Evolutionary conservation across 2,329 filamentous ascomycete species (phyloP), one percentile per base, ranked within the genome.

Genomic region (Cytospora leucostoma): DNA sequence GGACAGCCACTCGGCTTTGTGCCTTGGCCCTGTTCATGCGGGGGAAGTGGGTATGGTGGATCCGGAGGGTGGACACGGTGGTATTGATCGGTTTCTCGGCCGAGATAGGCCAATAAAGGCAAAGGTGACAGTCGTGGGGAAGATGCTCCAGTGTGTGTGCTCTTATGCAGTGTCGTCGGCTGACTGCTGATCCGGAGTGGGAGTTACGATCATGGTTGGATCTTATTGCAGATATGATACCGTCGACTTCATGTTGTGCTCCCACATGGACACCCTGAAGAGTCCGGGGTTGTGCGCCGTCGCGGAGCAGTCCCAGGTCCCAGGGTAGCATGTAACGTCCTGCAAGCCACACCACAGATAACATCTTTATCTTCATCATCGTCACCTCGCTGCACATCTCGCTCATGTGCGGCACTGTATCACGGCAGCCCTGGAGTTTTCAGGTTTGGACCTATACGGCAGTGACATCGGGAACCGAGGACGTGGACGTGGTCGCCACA

Each of bases 291-390:
- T 21, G 15, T 27, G 34, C 17, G 19, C 11, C 37, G 21, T 17
- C 11, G 34, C 37, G 58, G 58, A 47, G 13, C 12, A 33, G 51
- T n/a, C n/a, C n/a, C n/a, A n/a, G n/a, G n/a, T n/a, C n/a, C n/a
- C n/a, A n/a, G n/a, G n/a, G n/a, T 27, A 40, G 56, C 56, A 61
- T 59, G 59, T 44, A 59, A 59, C 59, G 17, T 54, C 38, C 50
- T 59, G 63, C 59, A 62, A 62, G 63, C 63, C 63, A 65, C 59
- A 62, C 50, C 37, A 55, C 47, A 49, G 21, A 33, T 27, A 53
- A 34, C 44, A n/a, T 27, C 8, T 19, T 3, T 27, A 15, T 40
- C n/a, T 17, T 12, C 37, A 34, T 32, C 49, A 7, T 52, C 21
- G 19, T 32, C 51, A 33, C 8, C 21, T 32, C 51, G 32, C 37